phyloP scores from a whole-genome alignment of 768 basidiomycete genomes.

The Hygrocybe punicea region DNA sequence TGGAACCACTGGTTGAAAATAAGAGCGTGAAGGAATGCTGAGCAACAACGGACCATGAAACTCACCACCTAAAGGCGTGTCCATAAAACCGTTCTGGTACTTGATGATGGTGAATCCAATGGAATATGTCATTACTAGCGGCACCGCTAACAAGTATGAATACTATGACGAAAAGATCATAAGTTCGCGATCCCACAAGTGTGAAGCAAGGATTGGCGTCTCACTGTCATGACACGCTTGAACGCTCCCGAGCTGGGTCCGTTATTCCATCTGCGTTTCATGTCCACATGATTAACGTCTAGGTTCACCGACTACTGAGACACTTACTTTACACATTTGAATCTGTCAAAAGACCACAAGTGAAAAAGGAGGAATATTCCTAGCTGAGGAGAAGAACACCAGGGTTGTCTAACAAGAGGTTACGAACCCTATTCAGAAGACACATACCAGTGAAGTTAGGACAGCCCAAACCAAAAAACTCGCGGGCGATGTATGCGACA shows the following conservation, averaged over 20 bases:
- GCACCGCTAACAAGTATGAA: conserved; percentile 63
- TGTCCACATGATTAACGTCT: neutral
- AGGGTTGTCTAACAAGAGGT: neutral
- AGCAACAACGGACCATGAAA: conserved; percentile 14
- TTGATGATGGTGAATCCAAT: conserved; percentile 70
- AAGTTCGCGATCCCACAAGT: neutral
- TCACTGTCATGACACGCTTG: conserved; percentile 81
- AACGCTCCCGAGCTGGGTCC: conserved; percentile 69
- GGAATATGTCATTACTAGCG: conserved; percentile 55
- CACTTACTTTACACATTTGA: conserved; percentile 64
- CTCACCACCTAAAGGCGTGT: conserved; percentile 51
- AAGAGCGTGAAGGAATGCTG: neutral
- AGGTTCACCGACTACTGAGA: neutral
- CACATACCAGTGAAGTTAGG: conserved; percentile 49
- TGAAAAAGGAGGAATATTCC: conserved; percentile 65
- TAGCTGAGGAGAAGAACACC: conserved; percentile 52
- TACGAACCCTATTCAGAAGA: neutral
- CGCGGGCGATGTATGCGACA: conserved; percentile 64
- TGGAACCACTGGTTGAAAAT: conserved; percentile 49
- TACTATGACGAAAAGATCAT: conserved; percentile 46
- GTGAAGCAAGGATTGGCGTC: conserved; percentile 15
- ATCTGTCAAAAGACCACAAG: conserved; percentile 76
- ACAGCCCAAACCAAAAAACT: conserved; percentile 63
- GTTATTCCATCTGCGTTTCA: conserved; percentile 58
- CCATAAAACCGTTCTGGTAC: conserved; percentile 62